Evolutionary conservation across 129 eudicot species (phyloP).

Genomic region (Flaveria bidentis): DNA sequence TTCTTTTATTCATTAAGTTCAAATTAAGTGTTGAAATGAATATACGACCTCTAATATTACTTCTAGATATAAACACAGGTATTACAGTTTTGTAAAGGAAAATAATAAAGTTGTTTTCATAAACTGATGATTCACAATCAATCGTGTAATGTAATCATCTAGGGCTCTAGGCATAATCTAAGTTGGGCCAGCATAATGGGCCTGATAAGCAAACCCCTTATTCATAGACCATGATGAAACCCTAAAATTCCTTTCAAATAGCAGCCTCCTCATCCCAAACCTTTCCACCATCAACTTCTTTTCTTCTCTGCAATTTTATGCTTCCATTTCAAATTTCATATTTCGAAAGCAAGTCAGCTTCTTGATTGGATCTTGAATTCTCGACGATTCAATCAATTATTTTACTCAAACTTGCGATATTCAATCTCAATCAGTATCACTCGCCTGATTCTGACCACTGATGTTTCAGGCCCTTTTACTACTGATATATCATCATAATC

Average conservation of each 20-base stretch:
- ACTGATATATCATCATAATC: slow-evolving; percentile 11
- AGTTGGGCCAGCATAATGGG: not conserved
- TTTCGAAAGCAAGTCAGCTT: slow-evolving; percentile 15
- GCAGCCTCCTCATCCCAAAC: not conserved
- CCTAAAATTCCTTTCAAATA: slow-evolving; percentile 35
- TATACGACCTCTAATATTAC: too few species aligned
- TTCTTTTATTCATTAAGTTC: too few species aligned
- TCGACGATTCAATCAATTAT: slow-evolving; percentile 22
- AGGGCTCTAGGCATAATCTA: too few species aligned
- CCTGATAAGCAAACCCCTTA: not conserved
- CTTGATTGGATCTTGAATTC: slow-evolving; percentile 28
- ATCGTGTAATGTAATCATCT: too few species aligned
- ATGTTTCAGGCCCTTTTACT: slow-evolving; percentile 41
- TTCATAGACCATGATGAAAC: not conserved
- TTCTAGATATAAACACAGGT: too few species aligned
- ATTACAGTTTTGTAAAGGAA: too few species aligned
- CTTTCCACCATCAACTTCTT: not conserved
- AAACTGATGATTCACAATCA: too few species aligned
- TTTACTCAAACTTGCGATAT: slow-evolving; percentile 38
- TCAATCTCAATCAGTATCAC: slow-evolving; percentile 28
- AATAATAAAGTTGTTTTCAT: too few species aligned
- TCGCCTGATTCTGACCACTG: slow-evolving; percentile 43
- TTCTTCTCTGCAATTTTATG: not conserved
- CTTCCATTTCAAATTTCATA: not conserved
- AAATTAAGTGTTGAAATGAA: too few species aligned